Percentiles rank a stretch among this genome's conserved stretches.
These are phyloP conservation scores for Biscogniauxia sp. DNA, from an alignment of 2,329 filamentous ascomycete species.

Conservation along the genomic window DNA sequence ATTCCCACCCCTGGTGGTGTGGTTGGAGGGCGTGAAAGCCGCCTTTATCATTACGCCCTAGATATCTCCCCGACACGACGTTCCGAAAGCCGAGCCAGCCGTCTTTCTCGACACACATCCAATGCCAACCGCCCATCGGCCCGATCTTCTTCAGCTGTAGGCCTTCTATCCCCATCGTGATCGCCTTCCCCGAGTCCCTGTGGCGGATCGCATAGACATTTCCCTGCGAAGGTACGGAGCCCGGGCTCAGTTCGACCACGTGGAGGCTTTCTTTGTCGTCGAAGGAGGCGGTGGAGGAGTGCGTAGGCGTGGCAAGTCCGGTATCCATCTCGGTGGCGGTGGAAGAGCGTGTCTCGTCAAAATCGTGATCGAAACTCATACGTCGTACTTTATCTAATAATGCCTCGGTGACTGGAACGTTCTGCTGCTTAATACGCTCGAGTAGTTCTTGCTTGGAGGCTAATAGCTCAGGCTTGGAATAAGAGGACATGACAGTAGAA, in stretches of 20 bases:
- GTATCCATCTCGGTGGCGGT: too few relatives aligned
- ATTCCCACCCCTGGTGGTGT: conserved; percentile 29
- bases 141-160: neutral
- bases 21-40: conserved; percentile 21
- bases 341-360: too few relatives aligned
- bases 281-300: neutral
- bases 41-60: conserved; percentile 32
- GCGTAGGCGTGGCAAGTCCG: neutral
- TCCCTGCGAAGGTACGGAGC: neutral
- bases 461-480: too few relatives aligned
- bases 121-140: conserved; percentile 29
- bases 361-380: too few relatives aligned
- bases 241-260: neutral
- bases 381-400: too few relatives aligned
- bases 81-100: conserved; percentile 40
- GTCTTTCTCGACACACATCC: conserved; percentile 37
- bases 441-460: too few relatives aligned
- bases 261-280: neutral
- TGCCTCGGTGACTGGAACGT: too few relatives aligned
- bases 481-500: too few relatives aligned
- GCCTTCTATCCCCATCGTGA: neutral
- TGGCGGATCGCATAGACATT: neutral
- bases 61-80: conserved; percentile 30
- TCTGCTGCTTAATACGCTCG: too few relatives aligned
- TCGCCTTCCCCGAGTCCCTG: neutral